Evolutionary conservation across 2,329 filamentous ascomycete species (phyloP).

Genomic region (Cercospora sojina): DNA sequence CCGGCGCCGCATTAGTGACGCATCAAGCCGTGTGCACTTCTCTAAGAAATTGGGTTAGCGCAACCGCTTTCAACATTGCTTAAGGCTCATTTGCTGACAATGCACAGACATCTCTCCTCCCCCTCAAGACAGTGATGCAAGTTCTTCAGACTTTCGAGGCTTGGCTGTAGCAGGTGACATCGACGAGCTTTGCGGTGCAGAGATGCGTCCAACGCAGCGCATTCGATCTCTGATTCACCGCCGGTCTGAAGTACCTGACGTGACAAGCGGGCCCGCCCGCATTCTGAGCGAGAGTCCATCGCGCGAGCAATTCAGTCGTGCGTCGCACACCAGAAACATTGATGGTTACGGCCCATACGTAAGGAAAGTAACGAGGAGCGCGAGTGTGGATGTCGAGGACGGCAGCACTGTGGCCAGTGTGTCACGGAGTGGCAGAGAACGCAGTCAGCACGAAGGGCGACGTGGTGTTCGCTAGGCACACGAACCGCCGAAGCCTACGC

Average conservation of each 20-base stretch:
- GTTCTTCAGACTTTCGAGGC: constrained; percentile 29
- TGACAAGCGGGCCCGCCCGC: neutral
- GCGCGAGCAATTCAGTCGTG: constrained; percentile 24
- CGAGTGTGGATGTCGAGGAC: constrained; percentile 23
- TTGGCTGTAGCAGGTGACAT: neutral
- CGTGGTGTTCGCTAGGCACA: constrained; percentile 20
- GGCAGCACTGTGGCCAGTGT: constrained; percentile 17
- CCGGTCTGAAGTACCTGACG: neutral
- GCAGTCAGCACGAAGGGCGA: constrained; percentile 11
- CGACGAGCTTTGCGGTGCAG: neutral
- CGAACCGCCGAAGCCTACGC: constrained; percentile 7
- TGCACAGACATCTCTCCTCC: constrained; percentile 35
- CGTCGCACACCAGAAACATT: neutral
- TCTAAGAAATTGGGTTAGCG: constrained; percentile 29
- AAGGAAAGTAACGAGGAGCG: constrained; percentile 17
- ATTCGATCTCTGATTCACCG: neutral
- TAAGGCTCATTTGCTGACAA: neutral
- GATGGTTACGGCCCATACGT: constrained; percentile 29
- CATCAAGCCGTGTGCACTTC: constrained; percentile 34
- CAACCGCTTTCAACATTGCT: too few relatives aligned
- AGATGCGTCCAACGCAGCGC: neutral
- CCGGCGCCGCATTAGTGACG: constrained; percentile 19
- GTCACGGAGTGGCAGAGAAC: constrained; percentile 7
- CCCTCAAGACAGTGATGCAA: constrained; percentile 35
- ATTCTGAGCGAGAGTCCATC: constrained; percentile 36